These are phyloP conservation scores for Grigorovia humatica DNA, from an alignment of 805 yeast species.

Conservation along the genomic window DNA sequence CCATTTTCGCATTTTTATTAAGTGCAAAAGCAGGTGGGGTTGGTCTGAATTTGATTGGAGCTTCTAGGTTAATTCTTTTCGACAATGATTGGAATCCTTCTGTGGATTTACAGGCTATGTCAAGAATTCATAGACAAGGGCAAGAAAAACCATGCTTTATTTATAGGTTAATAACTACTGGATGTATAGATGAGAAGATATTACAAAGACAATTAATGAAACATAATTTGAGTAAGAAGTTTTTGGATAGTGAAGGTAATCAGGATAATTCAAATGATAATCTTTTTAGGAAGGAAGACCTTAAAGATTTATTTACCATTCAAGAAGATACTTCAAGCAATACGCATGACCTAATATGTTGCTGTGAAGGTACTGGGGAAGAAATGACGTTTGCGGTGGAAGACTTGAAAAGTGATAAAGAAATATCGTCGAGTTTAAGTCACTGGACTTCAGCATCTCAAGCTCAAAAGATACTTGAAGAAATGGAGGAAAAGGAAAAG, in stretches of 20 bases:
- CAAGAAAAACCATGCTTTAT: constrained; percentile 69
- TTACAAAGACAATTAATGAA: constrained; percentile 86
- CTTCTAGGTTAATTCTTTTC: constrained; percentile 69
- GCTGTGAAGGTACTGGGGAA: constrained; percentile 49
- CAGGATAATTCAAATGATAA: constrained; percentile 39
- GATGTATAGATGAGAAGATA: constrained; percentile 89
- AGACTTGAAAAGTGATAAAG: constrained; percentile 4
- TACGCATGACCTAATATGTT: constrained; percentile 71
- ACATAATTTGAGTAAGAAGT: constrained; percentile 62
- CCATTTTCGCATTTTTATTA: constrained; percentile 55
- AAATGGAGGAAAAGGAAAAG: constrained; percentile 12
- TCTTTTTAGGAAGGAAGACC: constrained; percentile 56
- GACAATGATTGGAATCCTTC: constrained; percentile 99
- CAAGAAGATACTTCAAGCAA: constrained; percentile 41
- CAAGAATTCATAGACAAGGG: constrained; percentile 90
- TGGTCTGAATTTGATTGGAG: constrained; percentile 85
- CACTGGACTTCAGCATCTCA: constrained; percentile 54
- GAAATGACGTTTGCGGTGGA: constrained; percentile 13
- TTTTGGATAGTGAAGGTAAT: constrained; percentile 37
- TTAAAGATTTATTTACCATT: constrained; percentile 66
- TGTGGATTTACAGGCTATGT: constrained; percentile 88
- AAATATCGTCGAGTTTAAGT: constrained; percentile 3
- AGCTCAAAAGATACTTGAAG: constrained; percentile 18
- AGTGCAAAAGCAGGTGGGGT: constrained; percentile 92
- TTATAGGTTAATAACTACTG: constrained; percentile 77